Base-by-base conservation (phyloP, 352 stramenopile species). In the Pythium utonaiense region DNA sequence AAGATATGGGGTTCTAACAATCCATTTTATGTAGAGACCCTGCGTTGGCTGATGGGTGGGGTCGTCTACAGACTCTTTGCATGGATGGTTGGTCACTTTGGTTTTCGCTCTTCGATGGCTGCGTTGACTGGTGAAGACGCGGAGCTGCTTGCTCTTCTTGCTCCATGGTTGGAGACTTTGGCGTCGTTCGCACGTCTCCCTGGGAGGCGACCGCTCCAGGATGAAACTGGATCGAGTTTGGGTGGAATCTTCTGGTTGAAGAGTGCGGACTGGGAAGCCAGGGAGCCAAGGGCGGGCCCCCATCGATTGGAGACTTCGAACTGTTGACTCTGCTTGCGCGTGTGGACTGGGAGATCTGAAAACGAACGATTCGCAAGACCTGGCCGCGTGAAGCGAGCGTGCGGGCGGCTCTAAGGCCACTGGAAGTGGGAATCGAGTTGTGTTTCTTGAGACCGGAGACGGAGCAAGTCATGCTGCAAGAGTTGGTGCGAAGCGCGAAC, bases 1-100 rank as follows among this genome's bases (percentile, higher is more conserved):
- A 80, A 33, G 76, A 86, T 27, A 88, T 86, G 78, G 75, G 74
- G 0, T 62, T 88, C 13, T 86, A 56, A 77, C 7, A 10, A 14
- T 50, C 24, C 6, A 10, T 30, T 47, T 36, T 12, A 13, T 36
- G 7, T 36, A 36, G 31, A 36, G 31, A 36, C 31, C 31, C 7
- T 36, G 31, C 31, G 31, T 36, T 36, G 16, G 17, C 6, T 25
- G 47, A n/a, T n/a, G n/a, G n/a, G n/a, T n/a, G n/a, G n/a, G n/a
- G n/a, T n/a, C n/a, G n/a, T n/a, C n/a, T n/a, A n/a, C n/a, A n/a
- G n/a, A n/a, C n/a, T n/a, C n/a, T n/a, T n/a, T n/a, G n/a, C n/a
- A n/a, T n/a, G n/a, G n/a, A n/a, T n/a, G n/a, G n/a, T n/a, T n/a
- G n/a, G n/a, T n/a, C n/a, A n/a, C n/a, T n/a, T n/a, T n/a, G n/a